Evolutionary conservation across 371 early-diverging fungal species (phyloP), one percentile per base, ranked within the genome.

Genomic region (Mortierella sp.): DNA sequence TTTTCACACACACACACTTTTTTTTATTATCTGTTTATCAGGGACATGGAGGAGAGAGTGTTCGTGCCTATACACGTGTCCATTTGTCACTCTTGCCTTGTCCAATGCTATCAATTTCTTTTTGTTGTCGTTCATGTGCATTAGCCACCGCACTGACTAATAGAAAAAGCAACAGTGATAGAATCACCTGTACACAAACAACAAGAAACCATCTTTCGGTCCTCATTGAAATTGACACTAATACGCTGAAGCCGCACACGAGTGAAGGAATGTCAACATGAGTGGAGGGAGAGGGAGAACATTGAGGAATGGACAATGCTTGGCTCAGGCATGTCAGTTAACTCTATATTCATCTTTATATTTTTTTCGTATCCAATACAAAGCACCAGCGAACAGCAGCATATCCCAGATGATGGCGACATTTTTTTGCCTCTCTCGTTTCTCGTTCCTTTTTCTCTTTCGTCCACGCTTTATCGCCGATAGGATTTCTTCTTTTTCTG

Each of bases 61-160:
- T 21, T 58, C 28, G 13, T 63, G 38, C 21, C 63, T 34, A 63
- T 34, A 63, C 63, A 63, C 63, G 63, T 63, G 63, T 65, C 65
- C 65, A 38, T 55, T n/a, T 55, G 13, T 58, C 58, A 26, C 4
- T 28, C 1, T 11, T 10, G 6, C 16, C 16, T 11, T 14, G 26
- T 21, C 19, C 65, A 34, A 58, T 58, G 58, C 58, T 16, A 26
- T 55, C n/a, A 5, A 5, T 38, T 38, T n/a, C 26, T 11, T 11
- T 28, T 14, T 31, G 38, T 31, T 24, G 31, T 65, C 38, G 9
- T 65, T 65, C 65, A 65, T 65, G 65, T 65, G 65, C 65, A 65
- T 38, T 65, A 65, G 65, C 65, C 65, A 65, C 65, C 65, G 38
- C 65, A 65, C 24, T 65, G 65, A 65, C 65, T 65, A 65, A 65